Conservation (phyloP, 208 protist species). For the Phytomonas serpens region DNA sequence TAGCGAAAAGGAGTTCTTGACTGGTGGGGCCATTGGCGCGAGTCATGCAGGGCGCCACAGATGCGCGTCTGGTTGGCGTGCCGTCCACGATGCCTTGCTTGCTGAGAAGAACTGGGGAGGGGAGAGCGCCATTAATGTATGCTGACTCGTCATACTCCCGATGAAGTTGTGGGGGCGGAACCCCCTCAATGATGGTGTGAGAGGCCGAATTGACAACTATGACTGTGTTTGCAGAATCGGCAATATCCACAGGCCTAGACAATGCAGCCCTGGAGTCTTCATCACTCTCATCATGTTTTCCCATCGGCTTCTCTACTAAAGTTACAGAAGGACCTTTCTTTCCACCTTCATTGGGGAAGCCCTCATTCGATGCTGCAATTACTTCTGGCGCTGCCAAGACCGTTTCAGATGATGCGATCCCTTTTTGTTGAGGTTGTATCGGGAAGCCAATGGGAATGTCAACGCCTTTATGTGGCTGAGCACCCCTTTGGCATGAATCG, state of each 20-base stretch:
- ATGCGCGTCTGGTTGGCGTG: not conserved
- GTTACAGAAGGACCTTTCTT: not conserved
- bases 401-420: not conserved
- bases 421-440: not conserved
- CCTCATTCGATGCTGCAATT: not conserved
- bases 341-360: not conserved
- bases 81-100: not conserved
- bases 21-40: not conserved
- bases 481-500: not conserved
- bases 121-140: not conserved
- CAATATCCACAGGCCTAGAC: not conserved
- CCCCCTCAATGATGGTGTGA: not conserved
- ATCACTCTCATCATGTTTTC: not conserved
- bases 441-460: not conserved
- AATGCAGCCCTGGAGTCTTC: not conserved
- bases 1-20: not conserved
- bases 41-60: not conserved
- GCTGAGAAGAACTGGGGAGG: not conserved
- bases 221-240: not conserved
- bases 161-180: not conserved
- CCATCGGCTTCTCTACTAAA: not conserved
- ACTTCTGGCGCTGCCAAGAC: not conserved
- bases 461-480: not conserved
- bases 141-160: not conserved
- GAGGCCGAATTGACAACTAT: not conserved